A percentile compares a stretch with the other conserved stretches of the same genome.
Conservation (phyloP, 257 asterid genomes). For the Thymus mandschuricus region DNA sequence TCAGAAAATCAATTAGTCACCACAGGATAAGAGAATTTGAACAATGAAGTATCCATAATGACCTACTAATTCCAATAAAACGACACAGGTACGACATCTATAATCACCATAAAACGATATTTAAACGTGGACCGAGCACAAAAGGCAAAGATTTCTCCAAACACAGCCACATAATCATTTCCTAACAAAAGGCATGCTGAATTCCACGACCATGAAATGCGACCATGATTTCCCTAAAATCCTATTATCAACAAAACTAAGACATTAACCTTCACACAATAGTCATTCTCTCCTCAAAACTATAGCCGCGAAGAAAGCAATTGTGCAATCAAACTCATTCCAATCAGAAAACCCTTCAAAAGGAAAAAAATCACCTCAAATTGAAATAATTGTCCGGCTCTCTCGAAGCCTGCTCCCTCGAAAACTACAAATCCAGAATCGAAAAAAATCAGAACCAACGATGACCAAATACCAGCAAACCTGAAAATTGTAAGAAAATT, state of each 20-base stretch:
- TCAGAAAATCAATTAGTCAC: background rate
- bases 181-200: background rate
- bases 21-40: background rate
- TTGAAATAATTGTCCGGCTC: conserved; percentile 96
- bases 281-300: background rate
- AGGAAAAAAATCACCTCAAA: conserved; percentile 62
- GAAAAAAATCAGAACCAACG: conserved; percentile 1
- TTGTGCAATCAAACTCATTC: conserved; percentile 10
- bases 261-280: conserved; percentile 5
- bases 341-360: conserved; percentile 18
- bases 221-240: background rate
- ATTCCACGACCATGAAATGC: background rate
- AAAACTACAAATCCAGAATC: conserved; percentile 55
- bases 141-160: background rate
- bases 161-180: background rate
- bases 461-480: conserved; percentile 1
- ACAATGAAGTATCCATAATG: background rate
- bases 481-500: background rate
- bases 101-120: background rate
- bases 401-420: conserved; percentile 92
- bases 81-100: background rate
- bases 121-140: background rate
- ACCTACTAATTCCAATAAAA: background rate
- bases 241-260: background rate
- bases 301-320: background rate